Conservation (phyloP, 2,329 filamentous ascomycete species). For the Didymella exigua region DNA sequence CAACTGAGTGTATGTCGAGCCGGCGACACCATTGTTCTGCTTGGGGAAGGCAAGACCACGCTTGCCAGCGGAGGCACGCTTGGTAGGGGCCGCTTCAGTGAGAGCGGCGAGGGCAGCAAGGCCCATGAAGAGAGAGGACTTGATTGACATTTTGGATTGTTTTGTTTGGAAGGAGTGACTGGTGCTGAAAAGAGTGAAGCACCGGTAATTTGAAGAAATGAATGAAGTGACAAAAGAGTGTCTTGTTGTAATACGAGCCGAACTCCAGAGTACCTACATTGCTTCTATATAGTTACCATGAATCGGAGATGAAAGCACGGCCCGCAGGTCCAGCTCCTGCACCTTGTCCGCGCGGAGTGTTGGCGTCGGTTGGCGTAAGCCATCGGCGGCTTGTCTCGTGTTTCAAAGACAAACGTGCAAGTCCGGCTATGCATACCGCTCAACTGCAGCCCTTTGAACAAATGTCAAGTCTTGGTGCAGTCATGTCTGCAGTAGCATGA, state of each 20-base stretch:
- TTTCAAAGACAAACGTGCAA: conserved; percentile 15
- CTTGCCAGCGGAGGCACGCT: conserved; percentile 33
- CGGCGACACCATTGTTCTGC: conserved; percentile 29
- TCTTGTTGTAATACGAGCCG: conserved; percentile 13
- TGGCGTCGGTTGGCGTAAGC: conserved; percentile 16
- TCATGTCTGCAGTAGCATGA: conserved; percentile 16
- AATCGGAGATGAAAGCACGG: conserved; percentile 19
- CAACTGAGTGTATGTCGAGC: conserved; percentile 29
- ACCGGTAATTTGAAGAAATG: conserved; percentile 7
- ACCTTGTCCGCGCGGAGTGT: conserved; percentile 16
- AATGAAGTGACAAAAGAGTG: conserved; percentile 18
- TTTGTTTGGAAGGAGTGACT: conserved; percentile 7
- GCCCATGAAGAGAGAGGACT: conserved; percentile 30
- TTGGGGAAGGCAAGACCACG: conserved; percentile 42
- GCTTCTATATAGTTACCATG: conserved; percentile 14
- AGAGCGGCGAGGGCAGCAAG: conserved; percentile 38
- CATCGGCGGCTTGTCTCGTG: conserved; percentile 15
- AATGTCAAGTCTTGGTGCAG: conserved; percentile 6
- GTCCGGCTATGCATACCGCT: conserved; percentile 15
- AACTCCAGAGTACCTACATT: conserved; percentile 8
- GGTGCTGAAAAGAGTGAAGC: conserved; percentile 20
- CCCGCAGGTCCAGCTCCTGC: conserved; percentile 19
- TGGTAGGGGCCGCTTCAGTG: conserved; percentile 35
- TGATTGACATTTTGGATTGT: conserved; percentile 13
- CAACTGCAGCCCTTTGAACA: conserved; percentile 13